These are phyloP conservation scores for Pseudocercospora cruenta DNA, from an alignment of 2,329 filamentous ascomycete species.

Conservation along the genomic window DNA sequence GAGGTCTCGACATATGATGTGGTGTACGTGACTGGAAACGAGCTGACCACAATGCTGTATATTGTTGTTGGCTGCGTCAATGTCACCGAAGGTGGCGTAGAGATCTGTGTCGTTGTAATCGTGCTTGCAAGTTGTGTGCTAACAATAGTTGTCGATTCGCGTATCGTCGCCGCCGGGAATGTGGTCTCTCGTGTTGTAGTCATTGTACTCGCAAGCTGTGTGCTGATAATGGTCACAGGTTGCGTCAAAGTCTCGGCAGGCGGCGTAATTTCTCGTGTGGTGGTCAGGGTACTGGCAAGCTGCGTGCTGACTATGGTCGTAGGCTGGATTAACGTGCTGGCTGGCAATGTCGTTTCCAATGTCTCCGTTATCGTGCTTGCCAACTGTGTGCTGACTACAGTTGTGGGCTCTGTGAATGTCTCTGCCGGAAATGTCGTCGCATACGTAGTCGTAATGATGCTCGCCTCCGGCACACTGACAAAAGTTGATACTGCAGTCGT, in stretches of 20 bases:
- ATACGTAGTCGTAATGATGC: neutral
- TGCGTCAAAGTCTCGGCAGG: neutral
- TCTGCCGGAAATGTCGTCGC: neutral
- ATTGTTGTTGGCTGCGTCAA: neutral
- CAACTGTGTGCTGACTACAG: neutral
- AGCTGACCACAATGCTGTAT: neutral
- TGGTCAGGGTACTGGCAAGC: neutral
- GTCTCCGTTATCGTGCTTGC: neutral
- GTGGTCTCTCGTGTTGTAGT: neutral
- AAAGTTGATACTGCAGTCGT: neutral
- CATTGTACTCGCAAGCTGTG: neutral
- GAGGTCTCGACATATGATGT: neutral
- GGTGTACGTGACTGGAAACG: neutral
- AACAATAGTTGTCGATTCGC: neutral
- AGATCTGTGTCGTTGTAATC: neutral
- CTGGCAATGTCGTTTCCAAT: neutral
- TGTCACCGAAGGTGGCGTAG: neutral
- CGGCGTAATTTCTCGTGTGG: neutral
- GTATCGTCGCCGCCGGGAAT: neutral
- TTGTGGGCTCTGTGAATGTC: neutral
- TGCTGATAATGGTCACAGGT: neutral
- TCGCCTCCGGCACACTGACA: neutral
- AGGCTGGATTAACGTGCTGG: neutral
- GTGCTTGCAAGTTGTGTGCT: neutral
- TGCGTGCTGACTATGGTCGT: neutral